Percentiles rank a stretch among this genome's conserved stretches.
These are phyloP conservation scores for Kwoniella shivajii DNA, from an alignment of 1,284 basidiomycete species.

Conservation along the genomic window DNA sequence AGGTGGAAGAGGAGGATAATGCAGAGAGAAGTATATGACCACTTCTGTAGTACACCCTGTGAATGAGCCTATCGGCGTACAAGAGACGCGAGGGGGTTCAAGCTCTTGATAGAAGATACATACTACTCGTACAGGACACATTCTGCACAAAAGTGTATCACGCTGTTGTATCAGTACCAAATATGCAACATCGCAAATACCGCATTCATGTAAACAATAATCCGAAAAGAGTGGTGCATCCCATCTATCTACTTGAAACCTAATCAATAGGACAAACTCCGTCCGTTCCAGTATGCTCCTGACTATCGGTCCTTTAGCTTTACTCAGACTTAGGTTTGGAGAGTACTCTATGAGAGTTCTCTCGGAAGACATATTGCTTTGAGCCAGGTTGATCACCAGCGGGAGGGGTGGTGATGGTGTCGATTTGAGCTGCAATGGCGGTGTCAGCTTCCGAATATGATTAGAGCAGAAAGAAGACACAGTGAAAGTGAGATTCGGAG, in stretches of 20 bases:
- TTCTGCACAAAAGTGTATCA: no score
- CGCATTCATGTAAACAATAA: no score
- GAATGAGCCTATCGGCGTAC: no score
- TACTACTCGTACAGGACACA: not conserved
- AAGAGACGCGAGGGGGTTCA: no score
- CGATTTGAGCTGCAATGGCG: constrained; percentile 15
- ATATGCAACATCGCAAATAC: no score
- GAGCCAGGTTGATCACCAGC: constrained; percentile 12
- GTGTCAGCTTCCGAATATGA: not conserved
- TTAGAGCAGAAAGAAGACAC: not conserved
- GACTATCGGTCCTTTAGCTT: not conserved
- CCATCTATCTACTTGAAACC: not conserved
- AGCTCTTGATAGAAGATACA: no score
- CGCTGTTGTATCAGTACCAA: no score
- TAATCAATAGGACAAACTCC: no score
- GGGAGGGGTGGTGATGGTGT: constrained; percentile 13
- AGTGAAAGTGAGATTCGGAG: not conserved
- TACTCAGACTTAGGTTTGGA: constrained; percentile 21
- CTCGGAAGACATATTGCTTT: constrained; percentile 41
- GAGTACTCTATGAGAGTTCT: constrained; percentile 21
- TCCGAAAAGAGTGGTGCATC: constrained; percentile 9
- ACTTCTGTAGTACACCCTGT: no score
- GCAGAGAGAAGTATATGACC: not conserved
- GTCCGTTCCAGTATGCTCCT: no score
- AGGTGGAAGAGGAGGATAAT: not conserved